Base-by-base conservation (phyloP, 768 basidiomycete genomes). In the Amanita rubescens region DNA sequence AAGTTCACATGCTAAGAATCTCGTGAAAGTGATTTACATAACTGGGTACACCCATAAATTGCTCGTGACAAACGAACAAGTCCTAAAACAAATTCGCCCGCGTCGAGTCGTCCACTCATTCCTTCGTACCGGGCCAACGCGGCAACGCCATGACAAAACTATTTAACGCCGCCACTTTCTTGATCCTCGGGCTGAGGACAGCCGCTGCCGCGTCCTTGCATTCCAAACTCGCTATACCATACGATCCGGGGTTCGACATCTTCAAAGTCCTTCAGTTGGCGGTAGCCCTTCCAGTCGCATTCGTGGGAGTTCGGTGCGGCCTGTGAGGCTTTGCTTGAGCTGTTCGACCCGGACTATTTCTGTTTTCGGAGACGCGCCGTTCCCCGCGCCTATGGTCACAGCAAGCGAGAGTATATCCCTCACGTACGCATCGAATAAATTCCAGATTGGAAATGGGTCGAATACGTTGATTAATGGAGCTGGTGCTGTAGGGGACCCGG, bases 291-390 rank as follows among this genome's bases (percentile, higher is more conserved):
- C 72, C 76, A 10, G 2, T 66, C 71, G 0, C 74, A 75, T 53
- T 75, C 75, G 10, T 78, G 77, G 77, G 76, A 78, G 53, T 76
- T 60, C 52, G 77, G 77, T 1, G 69, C 73, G 1, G 68, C 69
- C 3, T 46, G 73, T 0, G 66, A 77, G 54, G 71, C 75, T 0
- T 63, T 77, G 0, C 66, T 77, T 0, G 76, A 78, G 59, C 65
- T 78, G 3, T 70, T 69, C 54, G 59, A 73, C 48, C 71, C 74
- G 1, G 53, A 65, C 0, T 53, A 70, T 17, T n/a, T 72, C 73
- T 4, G 73, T 77, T 6, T 77, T 72, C 51, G 71, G 72, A 7
- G 42, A 63, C 1, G 34, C 45, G 0, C 66, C 73, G 0, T 76
- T 76, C 55, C 70, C 70, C 0, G 64, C 69, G 0, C 69, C 64